Evolutionary conservation across 495 filamentous ascomycete species (phyloP).

Genomic region (Penicillium antarcticum): DNA sequence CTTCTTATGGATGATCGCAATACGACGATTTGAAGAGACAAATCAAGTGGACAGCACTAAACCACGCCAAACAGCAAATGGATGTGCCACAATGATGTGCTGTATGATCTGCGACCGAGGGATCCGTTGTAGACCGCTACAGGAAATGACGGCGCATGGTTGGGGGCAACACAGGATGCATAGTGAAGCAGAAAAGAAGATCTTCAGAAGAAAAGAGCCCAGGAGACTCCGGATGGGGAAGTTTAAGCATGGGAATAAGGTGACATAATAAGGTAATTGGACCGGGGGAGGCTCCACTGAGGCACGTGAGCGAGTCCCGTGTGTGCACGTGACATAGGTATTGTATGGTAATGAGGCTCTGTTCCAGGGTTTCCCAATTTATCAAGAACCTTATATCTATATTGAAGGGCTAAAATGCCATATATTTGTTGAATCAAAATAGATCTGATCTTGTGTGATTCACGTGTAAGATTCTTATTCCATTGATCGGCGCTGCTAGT

Average conservation of each 20-base stretch:
- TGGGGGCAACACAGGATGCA: neutral
- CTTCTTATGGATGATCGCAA: slow-evolving; percentile 5
- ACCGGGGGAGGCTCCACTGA: neutral
- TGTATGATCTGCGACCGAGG: slow-evolving; percentile 17
- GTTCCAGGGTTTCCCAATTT: too few species aligned
- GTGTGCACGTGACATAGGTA: too few species aligned
- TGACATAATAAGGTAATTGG: slow-evolving; percentile 1
- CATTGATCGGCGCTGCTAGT: too few species aligned
- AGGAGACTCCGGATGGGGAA: slow-evolving; percentile 1
- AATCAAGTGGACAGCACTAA: slow-evolving; percentile 6
- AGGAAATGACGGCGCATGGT: neutral
- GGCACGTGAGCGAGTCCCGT: neutral
- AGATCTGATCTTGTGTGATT: too few species aligned
- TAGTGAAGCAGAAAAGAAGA: neutral
- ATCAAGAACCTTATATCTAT: too few species aligned
- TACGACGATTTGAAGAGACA: neutral
- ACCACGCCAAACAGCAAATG: slow-evolving; percentile 2
- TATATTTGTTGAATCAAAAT: too few species aligned
- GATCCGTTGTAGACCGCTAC: neutral
- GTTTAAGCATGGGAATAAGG: slow-evolving; percentile 6
- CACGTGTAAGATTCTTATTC: too few species aligned
- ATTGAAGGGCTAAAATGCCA: too few species aligned
- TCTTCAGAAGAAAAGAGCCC: neutral
- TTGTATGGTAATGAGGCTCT: too few species aligned
- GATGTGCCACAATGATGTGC: neutral